A percentile compares a stretch with the other conserved stretches of the same genome.
Conservation (phyloP, 2,329 filamentous ascomycete species). For the Trichoderma polysporum region DNA sequence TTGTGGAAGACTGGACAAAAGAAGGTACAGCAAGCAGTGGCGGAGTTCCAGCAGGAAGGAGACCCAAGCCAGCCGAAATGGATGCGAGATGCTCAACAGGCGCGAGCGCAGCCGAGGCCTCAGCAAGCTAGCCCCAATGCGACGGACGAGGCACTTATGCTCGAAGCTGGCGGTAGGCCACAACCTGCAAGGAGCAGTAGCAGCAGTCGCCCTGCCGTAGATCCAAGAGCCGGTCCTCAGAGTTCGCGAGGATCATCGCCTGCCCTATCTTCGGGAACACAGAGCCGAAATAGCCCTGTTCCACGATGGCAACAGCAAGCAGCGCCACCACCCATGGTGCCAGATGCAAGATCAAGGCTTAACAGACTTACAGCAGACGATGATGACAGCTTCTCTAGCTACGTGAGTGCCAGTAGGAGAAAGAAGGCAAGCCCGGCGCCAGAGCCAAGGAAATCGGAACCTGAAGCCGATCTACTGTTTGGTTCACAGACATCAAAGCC, state of each 20-base stretch:
- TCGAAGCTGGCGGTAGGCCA: conserved; percentile 66
- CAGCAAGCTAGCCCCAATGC: conserved; percentile 37
- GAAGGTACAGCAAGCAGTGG: conserved; percentile 86
- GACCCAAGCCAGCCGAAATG: conserved; percentile 86
- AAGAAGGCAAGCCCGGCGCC: conserved; percentile 62
- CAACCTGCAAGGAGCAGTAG: conserved; percentile 38
- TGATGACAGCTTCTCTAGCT: conserved; percentile 71
- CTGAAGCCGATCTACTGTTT: conserved; percentile 66
- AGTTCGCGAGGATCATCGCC: conserved; percentile 52
- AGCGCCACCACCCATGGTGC: conserved; percentile 37
- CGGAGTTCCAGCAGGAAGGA: conserved; percentile 72
- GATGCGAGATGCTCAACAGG: conserved; percentile 75
- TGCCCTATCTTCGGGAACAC: conserved; percentile 44
- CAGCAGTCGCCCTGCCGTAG: conserved; percentile 30
- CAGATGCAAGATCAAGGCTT: conserved; percentile 53
- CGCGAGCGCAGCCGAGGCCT: conserved; percentile 36
- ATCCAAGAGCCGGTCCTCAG: conserved; percentile 32
- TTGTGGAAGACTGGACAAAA: conserved; percentile 95
- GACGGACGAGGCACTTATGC: conserved; percentile 75
- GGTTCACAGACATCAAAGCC: conserved; percentile 39
- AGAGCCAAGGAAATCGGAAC: conserved; percentile 38
- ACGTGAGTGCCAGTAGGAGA: conserved; percentile 81
- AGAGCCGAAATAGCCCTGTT: conserved; percentile 46
- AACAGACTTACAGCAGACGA: conserved; percentile 75
- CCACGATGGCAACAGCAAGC: conserved; percentile 61